A percentile compares a stretch with the other conserved stretches of the same genome.
Evolutionary conservation across 768 basidiomycete genomes (phyloP).

Genomic region (Pisolithus marmoratus): DNA sequence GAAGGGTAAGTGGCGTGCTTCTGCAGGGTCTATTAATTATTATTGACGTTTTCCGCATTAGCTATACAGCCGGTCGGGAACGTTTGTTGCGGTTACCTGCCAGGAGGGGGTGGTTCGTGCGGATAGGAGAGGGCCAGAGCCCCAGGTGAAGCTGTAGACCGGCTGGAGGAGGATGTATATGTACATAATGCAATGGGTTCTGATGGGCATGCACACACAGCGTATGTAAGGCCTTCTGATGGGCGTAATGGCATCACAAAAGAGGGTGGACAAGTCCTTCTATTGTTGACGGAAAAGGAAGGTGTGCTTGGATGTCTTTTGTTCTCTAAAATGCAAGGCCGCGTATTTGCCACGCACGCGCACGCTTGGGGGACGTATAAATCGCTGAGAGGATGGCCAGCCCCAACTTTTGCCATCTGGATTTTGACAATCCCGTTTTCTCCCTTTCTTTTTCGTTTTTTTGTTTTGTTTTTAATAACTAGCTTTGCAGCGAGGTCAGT

Average conservation of each 20-base stretch:
- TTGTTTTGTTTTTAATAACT: background rate
- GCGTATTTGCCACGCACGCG: slow-evolving; percentile 3
- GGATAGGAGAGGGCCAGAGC: slow-evolving; percentile 39
- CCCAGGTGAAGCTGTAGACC: slow-evolving; percentile 32
- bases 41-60: slow-evolving; percentile 20
- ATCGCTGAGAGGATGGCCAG: slow-evolving; percentile 5
- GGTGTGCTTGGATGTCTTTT: slow-evolving; percentile 18
- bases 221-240: background rate
- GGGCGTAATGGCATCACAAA: slow-evolving; percentile 14
- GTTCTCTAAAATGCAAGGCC: slow-evolving; percentile 21
- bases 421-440: slow-evolving; percentile 32
- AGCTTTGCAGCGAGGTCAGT: slow-evolving; percentile 25
- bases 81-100: slow-evolving; percentile 65
- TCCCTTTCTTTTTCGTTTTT: slow-evolving; percentile 4
- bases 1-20: slow-evolving; percentile 46
- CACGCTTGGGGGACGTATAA: slow-evolving; percentile 17
- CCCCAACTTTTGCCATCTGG: slow-evolving; percentile 15
- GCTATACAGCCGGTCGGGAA: slow-evolving; percentile 66
- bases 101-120: slow-evolving; percentile 79
- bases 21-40: background rate
- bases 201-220: no score
- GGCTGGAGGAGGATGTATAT: background rate
- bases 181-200: background rate
- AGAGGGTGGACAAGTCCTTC: slow-evolving; percentile 4
- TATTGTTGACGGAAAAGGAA: slow-evolving; percentile 30